These are phyloP conservation scores for Leccinum disarticulatum DNA, from an alignment of 768 basidiomycete species.

Conservation along the genomic window DNA sequence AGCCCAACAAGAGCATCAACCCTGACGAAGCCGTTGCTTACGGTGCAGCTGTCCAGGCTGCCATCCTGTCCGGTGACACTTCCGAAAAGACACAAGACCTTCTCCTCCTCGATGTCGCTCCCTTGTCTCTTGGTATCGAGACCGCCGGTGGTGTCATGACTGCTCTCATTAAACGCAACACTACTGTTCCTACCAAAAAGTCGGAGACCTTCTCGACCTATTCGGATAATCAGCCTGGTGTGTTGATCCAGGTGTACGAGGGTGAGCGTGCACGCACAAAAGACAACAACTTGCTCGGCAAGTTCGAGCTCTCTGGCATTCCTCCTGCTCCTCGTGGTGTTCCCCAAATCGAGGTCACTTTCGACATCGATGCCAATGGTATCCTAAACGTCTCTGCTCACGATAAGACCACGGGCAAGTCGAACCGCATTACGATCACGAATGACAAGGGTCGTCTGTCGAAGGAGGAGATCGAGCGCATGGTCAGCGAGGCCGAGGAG, in stretches of 20 bases:
- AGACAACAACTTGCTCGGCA: slow-evolving; percentile 98
- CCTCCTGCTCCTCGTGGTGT: slow-evolving; percentile 97
- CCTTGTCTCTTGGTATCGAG: slow-evolving; percentile 92
- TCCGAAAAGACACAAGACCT: slow-evolving; percentile 98
- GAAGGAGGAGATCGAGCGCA: slow-evolving; percentile 97
- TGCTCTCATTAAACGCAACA: slow-evolving; percentile 97
- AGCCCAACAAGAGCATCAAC: slow-evolving; percentile 99
- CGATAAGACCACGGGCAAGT: slow-evolving; percentile 97
- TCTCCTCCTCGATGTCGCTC: slow-evolving; percentile 91
- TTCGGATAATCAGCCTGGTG: slow-evolving; percentile 98
- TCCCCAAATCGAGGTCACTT: slow-evolving; percentile 96
- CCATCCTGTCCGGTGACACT: slow-evolving; percentile 95
- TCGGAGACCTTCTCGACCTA: slow-evolving; percentile 98
- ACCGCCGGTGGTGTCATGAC: slow-evolving; percentile 99
- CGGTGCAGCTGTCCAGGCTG: slow-evolving; percentile 98
- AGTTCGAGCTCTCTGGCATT: slow-evolving; percentile 96
- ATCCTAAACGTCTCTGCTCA: slow-evolving; percentile 93
- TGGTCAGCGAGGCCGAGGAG: slow-evolving; percentile 93
- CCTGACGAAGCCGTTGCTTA: slow-evolving; percentile 99
- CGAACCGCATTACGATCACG: slow-evolving; percentile 89
- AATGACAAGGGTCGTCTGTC: slow-evolving; percentile 97
- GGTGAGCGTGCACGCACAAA: slow-evolving; percentile 98
- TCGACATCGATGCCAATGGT: slow-evolving; percentile 97
- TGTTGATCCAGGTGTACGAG: slow-evolving; percentile 97
- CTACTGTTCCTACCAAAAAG: slow-evolving; percentile 97